A percentile compares a stretch with the other conserved stretches of the same genome.
Conservation (phyloP, 441 rosid genomes). For the Corymbia calophylla region DNA sequence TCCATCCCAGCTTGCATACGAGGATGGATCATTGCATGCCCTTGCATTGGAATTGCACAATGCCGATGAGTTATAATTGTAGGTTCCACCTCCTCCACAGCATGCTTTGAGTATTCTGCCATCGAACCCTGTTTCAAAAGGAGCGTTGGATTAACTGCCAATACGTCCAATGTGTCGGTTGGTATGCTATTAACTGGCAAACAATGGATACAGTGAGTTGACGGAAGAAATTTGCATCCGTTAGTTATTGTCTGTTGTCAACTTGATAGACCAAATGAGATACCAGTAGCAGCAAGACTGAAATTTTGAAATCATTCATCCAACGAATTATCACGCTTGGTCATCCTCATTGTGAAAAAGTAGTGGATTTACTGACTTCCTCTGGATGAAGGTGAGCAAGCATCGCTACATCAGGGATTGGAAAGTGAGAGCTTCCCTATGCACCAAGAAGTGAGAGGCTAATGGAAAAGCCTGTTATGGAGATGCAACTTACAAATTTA, state of each 20-base stretch:
- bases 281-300: not conserved
- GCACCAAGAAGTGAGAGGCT: not conserved
- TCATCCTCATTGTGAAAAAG: not conserved
- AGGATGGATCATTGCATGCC: not conserved
- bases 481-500: conserved; percentile 16
- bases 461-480: not conserved
- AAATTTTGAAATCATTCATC: not conserved
- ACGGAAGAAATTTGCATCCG: not conserved
- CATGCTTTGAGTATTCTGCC: not conserved
- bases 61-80: not conserved
- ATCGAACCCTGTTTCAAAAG: not conserved
- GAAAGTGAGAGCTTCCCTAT: not conserved
- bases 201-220: not conserved
- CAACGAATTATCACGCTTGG: not conserved
- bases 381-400: not conserved
- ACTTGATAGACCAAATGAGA: not conserved
- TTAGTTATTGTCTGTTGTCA: not conserved
- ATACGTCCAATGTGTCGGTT: too few relatives aligned
- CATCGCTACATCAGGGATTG: not conserved
- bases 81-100: not conserved
- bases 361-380: not conserved
- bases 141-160: not conserved
- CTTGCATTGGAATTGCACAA: not conserved
- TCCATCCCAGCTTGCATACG: not conserved
- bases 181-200: not conserved